Evolutionary conservation across 2,329 filamentous ascomycete genomes (phyloP).

Genomic region (Colletotrichum graminicola): DNA sequence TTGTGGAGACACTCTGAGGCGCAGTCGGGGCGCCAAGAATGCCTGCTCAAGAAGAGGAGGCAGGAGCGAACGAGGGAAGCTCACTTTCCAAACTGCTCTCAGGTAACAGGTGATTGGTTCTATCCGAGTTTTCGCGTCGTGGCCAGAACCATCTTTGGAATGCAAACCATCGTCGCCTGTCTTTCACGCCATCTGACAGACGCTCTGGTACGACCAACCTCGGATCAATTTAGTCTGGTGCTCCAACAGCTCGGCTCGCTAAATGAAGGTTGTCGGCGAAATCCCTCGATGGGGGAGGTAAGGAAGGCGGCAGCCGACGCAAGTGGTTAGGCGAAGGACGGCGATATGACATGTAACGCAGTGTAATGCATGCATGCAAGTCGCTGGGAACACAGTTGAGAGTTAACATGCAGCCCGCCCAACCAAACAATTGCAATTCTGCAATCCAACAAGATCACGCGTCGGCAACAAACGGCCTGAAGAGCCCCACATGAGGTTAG

Average conservation of each 20-base stretch:
- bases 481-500: neutral
- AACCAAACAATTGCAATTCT: neutral
- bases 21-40: conserved; percentile 33
- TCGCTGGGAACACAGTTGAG: neutral
- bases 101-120: neutral
- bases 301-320: too few species aligned
- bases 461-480: neutral
- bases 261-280: conserved; percentile 11
- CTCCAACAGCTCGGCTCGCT: conserved; percentile 30
- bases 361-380: neutral
- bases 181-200: too few species aligned
- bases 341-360: neutral
- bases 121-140: too few species aligned
- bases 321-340: neutral
- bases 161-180: neutral
- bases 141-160: neutral
- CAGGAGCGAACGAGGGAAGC: neutral
- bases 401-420: too few species aligned
- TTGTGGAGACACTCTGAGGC: conserved; percentile 23
- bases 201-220: neutral
- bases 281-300: neutral
- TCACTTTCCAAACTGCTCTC: neutral
- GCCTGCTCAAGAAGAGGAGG: conserved; percentile 5
- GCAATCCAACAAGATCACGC: neutral
- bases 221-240: conserved; percentile 24